Percentiles rank a stretch among this genome's conserved stretches.
These are phyloP conservation scores for Xylariaceae sp. DNA, from an alignment of 2,329 filamentous ascomycete genomes.

Conservation along the genomic window DNA sequence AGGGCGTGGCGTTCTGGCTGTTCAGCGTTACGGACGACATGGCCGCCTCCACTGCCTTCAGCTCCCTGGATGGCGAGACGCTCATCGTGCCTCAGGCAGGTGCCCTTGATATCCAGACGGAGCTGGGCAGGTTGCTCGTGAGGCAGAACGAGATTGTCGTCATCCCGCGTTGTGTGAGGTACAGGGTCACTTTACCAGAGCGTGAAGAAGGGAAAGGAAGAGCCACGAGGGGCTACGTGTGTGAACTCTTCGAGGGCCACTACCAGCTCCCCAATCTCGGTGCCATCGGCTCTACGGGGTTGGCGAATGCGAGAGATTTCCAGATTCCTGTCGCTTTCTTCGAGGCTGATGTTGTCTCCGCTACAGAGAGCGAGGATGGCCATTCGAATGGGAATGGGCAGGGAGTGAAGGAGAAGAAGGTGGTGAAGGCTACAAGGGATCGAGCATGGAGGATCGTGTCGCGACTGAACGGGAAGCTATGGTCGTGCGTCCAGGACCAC, in stretches of 20 bases:
- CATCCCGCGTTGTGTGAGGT: conserved; percentile 68
- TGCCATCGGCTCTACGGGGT: conserved; percentile 66
- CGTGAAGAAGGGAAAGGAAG: conserved; percentile 53
- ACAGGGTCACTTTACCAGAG: conserved; percentile 65
- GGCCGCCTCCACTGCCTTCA: conserved; percentile 69
- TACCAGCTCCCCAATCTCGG: conserved; percentile 67
- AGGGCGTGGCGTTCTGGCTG: conserved; percentile 73
- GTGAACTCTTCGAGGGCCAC: conserved; percentile 69
- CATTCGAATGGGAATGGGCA: no score
- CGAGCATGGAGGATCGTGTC: conserved; percentile 11
- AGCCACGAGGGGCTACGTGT: conserved; percentile 62
- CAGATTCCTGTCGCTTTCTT: conserved; percentile 66
- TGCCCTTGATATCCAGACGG: conserved; percentile 68
- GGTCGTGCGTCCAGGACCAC: conserved; percentile 59
- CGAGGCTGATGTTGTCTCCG: no score
- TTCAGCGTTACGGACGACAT: conserved; percentile 77
- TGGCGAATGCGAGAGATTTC: conserved; percentile 74
- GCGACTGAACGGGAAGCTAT: conserved; percentile 41
- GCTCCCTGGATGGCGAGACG: conserved; percentile 77
- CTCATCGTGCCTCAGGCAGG: conserved; percentile 72
- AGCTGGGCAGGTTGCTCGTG: conserved; percentile 69
- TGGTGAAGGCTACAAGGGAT: conserved; percentile 33
- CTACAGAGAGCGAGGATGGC: no score
- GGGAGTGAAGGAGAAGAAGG: conserved; percentile 37
- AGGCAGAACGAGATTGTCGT: conserved; percentile 73